Evolutionary conservation across 495 filamentous ascomycete genomes (phyloP).

Genomic region (Penicillium steckii): DNA sequence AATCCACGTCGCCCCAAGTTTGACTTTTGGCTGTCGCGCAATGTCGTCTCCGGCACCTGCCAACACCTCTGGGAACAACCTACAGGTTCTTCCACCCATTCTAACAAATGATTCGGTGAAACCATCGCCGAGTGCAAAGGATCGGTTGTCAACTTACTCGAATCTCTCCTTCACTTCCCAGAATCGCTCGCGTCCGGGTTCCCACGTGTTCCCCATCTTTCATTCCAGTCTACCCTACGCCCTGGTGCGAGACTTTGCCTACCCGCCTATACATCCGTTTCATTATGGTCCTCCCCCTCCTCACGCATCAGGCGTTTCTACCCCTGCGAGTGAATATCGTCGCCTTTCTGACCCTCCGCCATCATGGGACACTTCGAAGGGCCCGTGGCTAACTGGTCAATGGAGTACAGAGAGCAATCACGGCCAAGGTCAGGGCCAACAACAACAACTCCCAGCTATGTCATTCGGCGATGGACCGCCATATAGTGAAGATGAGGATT

Average conservation of each 20-base stretch:
- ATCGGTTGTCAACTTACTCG: conserved; percentile 69
- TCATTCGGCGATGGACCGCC: conserved; percentile 89
- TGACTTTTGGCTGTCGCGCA: conserved; percentile 30
- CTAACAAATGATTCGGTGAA: conserved; percentile 37
- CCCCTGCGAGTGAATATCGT: conserved; percentile 78
- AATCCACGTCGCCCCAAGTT: conserved; percentile 3
- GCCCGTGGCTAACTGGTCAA: conserved; percentile 50
- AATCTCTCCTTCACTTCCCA: conserved; percentile 55
- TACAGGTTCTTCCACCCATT: conserved; percentile 44
- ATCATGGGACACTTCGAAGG: conserved; percentile 52
- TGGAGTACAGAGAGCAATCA: conserved; percentile 47
- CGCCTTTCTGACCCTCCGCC: conserved; percentile 78
- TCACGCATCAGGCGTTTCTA: conserved; percentile 78
- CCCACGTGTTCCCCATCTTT: conserved; percentile 77
- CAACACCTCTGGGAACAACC: conserved; percentile 30
- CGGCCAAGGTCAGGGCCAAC: conserved; percentile 18
- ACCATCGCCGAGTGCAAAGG: conserved; percentile 68
- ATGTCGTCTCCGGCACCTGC: conserved; percentile 58
- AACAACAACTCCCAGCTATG: conserved; percentile 74
- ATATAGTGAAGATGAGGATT: conserved; percentile 96
- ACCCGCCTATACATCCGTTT: conserved; percentile 74
- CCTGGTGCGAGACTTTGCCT: conserved; percentile 93
- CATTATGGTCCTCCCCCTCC: conserved; percentile 86
- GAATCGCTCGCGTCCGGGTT: conserved; percentile 66
- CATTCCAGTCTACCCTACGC: conserved; percentile 87